phyloP scores from a whole-genome alignment of 257 asterid species.

The Solanum etuberosum region DNA sequence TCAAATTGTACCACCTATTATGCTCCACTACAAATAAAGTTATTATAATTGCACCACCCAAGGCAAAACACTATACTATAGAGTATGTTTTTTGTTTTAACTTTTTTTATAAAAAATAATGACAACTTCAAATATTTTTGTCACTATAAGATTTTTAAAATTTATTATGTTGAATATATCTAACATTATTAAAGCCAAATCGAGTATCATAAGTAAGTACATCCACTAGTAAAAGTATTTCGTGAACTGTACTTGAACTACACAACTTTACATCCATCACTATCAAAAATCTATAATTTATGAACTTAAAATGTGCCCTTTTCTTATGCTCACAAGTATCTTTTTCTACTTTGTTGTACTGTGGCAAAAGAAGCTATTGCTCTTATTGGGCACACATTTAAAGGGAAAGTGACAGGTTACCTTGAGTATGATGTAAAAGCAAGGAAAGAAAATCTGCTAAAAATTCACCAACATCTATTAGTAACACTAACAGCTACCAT shows the following conservation, averaged over 20 bases:
- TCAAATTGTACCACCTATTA: neutral
- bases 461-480: neutral
- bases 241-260: neutral
- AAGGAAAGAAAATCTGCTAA: neutral
- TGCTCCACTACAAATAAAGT: neutral
- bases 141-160: neutral
- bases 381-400: neutral
- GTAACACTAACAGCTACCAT: neutral
- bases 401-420: neutral
- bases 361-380: neutral
- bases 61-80: neutral
- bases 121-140: neutral
- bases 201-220: neutral
- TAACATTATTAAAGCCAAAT: neutral
- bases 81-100: neutral
- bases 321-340: neutral
- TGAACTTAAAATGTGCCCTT: neutral
- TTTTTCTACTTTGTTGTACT: neutral
- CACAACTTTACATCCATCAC: neutral
- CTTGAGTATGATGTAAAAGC: neutral
- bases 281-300: neutral
- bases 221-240: neutral
- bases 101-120: neutral
- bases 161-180: neutral
- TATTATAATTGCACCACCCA: neutral